Percentiles rank a stretch among this genome's conserved stretches.
Evolutionary conservation across 2,329 filamentous ascomycete species (phyloP).

Genomic region (Dothideomycetes sp.): DNA sequence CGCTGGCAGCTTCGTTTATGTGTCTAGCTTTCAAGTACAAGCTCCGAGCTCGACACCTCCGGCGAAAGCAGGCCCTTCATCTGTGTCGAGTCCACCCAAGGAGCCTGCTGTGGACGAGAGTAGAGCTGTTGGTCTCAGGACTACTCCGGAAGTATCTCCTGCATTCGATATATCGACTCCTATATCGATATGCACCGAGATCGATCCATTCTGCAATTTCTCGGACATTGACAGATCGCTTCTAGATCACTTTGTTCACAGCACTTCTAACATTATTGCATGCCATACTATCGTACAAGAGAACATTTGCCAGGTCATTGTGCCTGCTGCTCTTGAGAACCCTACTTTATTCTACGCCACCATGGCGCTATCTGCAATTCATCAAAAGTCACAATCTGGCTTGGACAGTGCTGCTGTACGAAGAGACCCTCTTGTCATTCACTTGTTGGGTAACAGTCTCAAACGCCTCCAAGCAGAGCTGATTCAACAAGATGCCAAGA

Average conservation of each 20-base stretch:
- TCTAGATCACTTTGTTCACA: slow-evolving; percentile 8
- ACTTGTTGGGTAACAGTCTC: slow-evolving; percentile 6
- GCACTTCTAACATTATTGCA: slow-evolving; percentile 7
- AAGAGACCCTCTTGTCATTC: slow-evolving; percentile 4
- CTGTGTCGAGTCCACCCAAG: neutral
- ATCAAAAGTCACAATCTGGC: slow-evolving; percentile 5
- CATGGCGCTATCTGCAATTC: slow-evolving; percentile 7
- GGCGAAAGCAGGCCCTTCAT: neutral
- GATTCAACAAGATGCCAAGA: slow-evolving; percentile 5
- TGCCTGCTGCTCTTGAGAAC: slow-evolving; percentile 7
- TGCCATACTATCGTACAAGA: slow-evolving; percentile 8
- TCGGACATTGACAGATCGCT: slow-evolving; percentile 3
- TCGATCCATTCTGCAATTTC: slow-evolving; percentile 6
- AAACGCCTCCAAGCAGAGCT: slow-evolving; percentile 3
- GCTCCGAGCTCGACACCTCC: neutral
- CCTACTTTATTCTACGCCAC: slow-evolving; percentile 8
- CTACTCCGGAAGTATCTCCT: neutral
- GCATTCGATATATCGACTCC: neutral
- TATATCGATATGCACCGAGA: neutral
- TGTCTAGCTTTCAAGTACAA: neutral
- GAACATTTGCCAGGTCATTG: slow-evolving; percentile 7
- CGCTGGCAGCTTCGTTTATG: neutral
- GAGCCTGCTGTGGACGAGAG: neutral
- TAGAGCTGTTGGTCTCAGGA: neutral
- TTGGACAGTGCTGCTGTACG: neutral